Conservation (phyloP, 306 rosid genomes). For the Quercus bicolor region DNA sequence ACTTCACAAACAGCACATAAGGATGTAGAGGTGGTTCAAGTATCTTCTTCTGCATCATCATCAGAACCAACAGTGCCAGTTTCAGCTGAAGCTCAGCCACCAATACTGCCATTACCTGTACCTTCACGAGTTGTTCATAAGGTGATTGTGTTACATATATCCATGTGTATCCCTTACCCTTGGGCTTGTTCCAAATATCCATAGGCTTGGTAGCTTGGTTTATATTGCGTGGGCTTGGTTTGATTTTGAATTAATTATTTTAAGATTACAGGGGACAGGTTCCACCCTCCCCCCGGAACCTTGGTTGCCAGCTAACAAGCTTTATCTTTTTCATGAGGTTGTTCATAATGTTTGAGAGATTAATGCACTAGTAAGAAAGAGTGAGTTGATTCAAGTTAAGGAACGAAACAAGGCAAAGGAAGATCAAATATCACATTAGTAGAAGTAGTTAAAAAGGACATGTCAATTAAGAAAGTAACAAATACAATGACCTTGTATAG, state of each 20-base stretch:
- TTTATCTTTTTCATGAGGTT: background rate
- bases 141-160: slow-evolving; percentile 30
- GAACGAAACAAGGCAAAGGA: too few species aligned
- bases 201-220: background rate
- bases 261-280: background rate
- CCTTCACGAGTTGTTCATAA: slow-evolving; percentile 43
- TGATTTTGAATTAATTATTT: background rate
- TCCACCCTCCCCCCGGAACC: background rate
- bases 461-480: background rate
- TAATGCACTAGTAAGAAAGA: too few species aligned
- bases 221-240: background rate
- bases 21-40: slow-evolving; percentile 80
- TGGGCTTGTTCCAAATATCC: background rate
- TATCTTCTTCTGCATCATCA: slow-evolving; percentile 41
- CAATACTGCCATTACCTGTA: slow-evolving; percentile 77
- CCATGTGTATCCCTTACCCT: background rate
- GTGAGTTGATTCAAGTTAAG: too few species aligned
- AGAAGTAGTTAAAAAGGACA: too few species aligned
- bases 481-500: too few species aligned
- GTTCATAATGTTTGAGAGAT: background rate
- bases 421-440: too few species aligned
- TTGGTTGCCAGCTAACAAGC: slow-evolving; percentile 1
- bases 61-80: slow-evolving; percentile 40
- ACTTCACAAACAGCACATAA: slow-evolving; percentile 54
- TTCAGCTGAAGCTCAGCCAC: slow-evolving; percentile 63